These are phyloP conservation scores for Clonostachys sp. DNA, from an alignment of 2,329 filamentous ascomycete genomes.

Conservation along the genomic window DNA sequence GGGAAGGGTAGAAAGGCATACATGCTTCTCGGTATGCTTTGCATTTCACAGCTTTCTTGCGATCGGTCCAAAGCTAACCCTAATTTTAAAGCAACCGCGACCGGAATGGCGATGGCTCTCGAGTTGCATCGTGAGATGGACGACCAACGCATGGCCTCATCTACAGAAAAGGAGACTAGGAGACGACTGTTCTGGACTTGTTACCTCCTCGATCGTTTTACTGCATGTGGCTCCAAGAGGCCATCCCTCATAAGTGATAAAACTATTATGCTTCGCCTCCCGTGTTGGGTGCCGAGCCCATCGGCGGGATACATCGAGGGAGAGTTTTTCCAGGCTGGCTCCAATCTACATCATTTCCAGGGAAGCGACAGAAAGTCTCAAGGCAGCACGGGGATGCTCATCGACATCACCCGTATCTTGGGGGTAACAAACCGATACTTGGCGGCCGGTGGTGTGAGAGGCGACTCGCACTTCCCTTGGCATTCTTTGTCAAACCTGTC, in stretches of 20 bases:
- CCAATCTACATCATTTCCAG: constrained; percentile 71
- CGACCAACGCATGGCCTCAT: constrained; percentile 34
- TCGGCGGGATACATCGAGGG: constrained; percentile 64
- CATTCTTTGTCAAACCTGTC: constrained; percentile 81
- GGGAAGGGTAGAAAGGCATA: constrained; percentile 82
- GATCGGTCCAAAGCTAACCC: background rate
- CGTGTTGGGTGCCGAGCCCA: constrained; percentile 65
- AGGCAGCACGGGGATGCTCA: constrained; percentile 74
- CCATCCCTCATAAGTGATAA: constrained; percentile 78
- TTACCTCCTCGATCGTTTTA: constrained; percentile 82
- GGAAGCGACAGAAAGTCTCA: constrained; percentile 66
- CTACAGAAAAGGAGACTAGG: constrained; percentile 65
- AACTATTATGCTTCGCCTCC: constrained; percentile 69
- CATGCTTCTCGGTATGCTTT: constrained; percentile 49
- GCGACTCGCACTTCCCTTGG: constrained; percentile 89
- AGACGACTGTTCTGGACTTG: constrained; percentile 86
- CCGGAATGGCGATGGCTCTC: constrained; percentile 79
- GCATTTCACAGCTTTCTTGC: constrained; percentile 51
- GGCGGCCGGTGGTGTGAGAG: constrained; percentile 80
- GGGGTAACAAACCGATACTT: constrained; percentile 82
- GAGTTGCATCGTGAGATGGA: constrained; percentile 77
- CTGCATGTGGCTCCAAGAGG: constrained; percentile 74
- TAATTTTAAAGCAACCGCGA: constrained; percentile 58
- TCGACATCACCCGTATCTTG: constrained; percentile 78
- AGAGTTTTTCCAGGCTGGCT: constrained; percentile 74